Percentiles rank a stretch among this genome's conserved stretches.
phyloP scores from a whole-genome alignment of 176 grass and related monocot genomes.

The Musa troglodytarum region DNA sequence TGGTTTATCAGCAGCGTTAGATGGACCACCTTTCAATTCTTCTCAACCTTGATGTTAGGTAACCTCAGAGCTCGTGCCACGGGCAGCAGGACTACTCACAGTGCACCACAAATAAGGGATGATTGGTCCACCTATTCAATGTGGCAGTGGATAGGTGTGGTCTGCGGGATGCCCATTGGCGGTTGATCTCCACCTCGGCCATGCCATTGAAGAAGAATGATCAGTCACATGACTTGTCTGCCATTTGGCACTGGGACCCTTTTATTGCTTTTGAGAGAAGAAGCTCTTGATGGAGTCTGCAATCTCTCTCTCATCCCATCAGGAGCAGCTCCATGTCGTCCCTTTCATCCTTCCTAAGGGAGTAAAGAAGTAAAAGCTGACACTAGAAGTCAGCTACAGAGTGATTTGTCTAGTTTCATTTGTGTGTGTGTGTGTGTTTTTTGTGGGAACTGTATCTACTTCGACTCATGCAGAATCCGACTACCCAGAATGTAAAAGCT shows the following conservation, averaged over 20 bases:
- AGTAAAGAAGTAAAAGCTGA: background rate
- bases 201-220: background rate
- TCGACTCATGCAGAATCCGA: background rate
- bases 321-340: background rate
- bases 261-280: background rate
- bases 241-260: background rate
- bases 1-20: background rate
- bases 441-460: background rate
- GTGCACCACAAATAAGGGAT: background rate
- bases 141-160: background rate
- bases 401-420: background rate
- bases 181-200: background rate
- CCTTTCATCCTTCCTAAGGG: background rate
- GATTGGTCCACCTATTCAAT: background rate
- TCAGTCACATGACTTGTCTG: background rate
- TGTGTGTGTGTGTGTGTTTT: background rate
- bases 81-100: background rate
- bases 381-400: background rate
- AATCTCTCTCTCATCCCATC: background rate
- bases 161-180: background rate
- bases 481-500: background rate
- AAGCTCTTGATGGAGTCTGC: background rate
- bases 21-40: background rate
- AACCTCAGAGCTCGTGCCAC: background rate
- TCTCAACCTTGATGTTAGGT: background rate